Conservation (phyloP, 2,329 filamentous ascomycete species). For the Claviceps fusiformis region DNA sequence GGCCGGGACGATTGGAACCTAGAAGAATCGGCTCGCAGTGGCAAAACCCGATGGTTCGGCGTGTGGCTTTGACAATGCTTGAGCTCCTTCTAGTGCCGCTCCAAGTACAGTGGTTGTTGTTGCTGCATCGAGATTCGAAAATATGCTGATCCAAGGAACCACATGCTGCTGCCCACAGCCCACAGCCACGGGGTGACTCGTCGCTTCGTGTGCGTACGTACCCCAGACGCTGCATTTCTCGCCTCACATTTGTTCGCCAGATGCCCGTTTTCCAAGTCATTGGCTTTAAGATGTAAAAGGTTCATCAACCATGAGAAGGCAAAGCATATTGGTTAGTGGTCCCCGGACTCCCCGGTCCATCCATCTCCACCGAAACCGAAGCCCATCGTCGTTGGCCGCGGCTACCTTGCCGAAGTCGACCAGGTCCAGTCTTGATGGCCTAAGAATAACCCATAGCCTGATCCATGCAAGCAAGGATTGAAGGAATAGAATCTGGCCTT, state of each 20-base stretch:
- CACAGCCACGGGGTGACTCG: too few species aligned
- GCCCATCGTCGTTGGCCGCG: not conserved
- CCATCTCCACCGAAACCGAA: not conserved
- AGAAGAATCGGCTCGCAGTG: not conserved
- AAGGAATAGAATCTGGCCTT: too few species aligned
- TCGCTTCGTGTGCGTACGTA: too few species aligned
- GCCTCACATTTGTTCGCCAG: too few species aligned
- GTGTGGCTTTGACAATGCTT: not conserved
- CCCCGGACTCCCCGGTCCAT: too few species aligned
- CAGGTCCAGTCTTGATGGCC: not conserved
- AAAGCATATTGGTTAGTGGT: too few species aligned
- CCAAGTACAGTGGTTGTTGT: not conserved
- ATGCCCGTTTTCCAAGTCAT: too few species aligned
- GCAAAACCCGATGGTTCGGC: not conserved
- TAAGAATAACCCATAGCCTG: not conserved
- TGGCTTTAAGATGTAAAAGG: too few species aligned
- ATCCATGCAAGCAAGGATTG: not conserved
- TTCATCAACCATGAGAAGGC: too few species aligned
- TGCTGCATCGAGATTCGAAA: not conserved
- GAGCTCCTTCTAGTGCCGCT: not conserved
- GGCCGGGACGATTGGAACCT: not conserved
- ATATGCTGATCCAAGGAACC: too few species aligned
- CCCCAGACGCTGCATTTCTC: too few species aligned
- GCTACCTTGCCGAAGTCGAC: not conserved
- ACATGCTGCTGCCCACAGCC: too few species aligned